Conservation (phyloP, 805 yeast genomes). For the Wickerhamiella kurtzmanii region DNA sequence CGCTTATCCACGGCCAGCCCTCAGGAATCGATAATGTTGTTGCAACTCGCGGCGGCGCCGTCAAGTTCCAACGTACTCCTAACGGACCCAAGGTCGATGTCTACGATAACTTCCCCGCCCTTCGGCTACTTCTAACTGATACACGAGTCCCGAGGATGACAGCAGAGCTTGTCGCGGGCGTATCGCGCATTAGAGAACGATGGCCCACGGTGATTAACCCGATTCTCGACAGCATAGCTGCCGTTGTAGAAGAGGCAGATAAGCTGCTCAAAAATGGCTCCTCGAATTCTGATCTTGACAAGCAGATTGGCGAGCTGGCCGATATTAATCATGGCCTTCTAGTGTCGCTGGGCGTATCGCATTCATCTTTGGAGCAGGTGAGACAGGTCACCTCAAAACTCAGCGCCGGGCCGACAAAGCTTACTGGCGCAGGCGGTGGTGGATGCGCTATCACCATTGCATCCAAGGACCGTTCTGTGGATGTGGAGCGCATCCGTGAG, state of each 20-base stretch:
- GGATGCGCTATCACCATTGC: conserved; percentile 92
- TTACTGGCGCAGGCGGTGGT: conserved; percentile 99
- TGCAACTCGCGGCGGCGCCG: conserved; percentile 93
- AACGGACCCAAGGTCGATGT: conserved; percentile 42
- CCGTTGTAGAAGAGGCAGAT: conserved; percentile 60
- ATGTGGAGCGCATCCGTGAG: conserved; percentile 24
- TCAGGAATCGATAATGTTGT: conserved; percentile 95
- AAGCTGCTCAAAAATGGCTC: conserved; percentile 39
- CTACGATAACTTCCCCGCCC: conserved; percentile 59
- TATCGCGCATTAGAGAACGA: conserved; percentile 39
- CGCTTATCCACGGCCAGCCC: conserved; percentile 92
- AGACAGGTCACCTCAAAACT: conserved; percentile 50
- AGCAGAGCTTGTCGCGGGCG: conserved; percentile 67
- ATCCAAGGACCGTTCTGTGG: conserved; percentile 29
- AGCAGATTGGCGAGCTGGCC: conserved; percentile 34
- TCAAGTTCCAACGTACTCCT: conserved; percentile 54
- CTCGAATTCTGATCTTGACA: conserved; percentile 27
- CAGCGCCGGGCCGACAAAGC: conserved; percentile 70
- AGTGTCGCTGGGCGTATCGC: conserved; percentile 80
- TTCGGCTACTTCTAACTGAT: conserved; percentile 65
- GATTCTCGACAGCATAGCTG: conserved; percentile 64
- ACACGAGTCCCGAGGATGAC: conserved; percentile 82
- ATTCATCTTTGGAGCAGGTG: conserved; percentile 74
- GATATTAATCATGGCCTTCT: conserved; percentile 79
- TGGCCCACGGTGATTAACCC: conserved; percentile 44